A percentile compares a stretch with the other conserved stretches of the same genome.
These are phyloP conservation scores for Tillandsia fasciculata DNA, from an alignment of 176 grass and related monocot genomes.

Conservation along the genomic window DNA sequence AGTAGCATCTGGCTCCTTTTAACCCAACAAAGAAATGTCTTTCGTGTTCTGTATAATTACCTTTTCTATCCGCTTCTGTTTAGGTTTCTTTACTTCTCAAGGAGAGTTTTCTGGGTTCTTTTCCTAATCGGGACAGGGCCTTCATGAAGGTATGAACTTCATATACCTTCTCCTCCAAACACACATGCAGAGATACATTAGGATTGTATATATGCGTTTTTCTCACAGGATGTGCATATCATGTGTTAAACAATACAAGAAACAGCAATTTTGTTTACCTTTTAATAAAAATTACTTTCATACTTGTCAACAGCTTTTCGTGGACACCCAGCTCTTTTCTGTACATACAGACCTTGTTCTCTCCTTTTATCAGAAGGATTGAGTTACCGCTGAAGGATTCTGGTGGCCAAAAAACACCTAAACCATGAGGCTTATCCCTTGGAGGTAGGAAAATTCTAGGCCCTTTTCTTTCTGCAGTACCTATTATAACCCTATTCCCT, in stretches of 20 bases:
- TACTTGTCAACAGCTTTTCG: conserved; percentile 52
- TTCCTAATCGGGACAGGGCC: conserved; percentile 51
- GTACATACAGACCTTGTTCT: conserved; percentile 99
- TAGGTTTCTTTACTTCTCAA: conserved; percentile 95
- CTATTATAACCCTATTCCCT: background rate
- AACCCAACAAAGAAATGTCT: too few species aligned
- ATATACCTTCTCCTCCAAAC: background rate
- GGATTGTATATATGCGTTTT: too few species aligned
- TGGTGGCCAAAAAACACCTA: conserved; percentile 2
- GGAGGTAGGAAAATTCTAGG: background rate
- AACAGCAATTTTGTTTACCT: too few species aligned
- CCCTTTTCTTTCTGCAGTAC: background rate
- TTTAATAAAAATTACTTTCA: background rate
- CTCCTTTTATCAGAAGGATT: conserved; percentile 99
- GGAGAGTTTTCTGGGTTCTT: conserved; percentile 95
- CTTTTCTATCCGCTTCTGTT: conserved; percentile 15
- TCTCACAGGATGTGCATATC: background rate
- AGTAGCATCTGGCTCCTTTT: too few species aligned
- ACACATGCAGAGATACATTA: too few species aligned
- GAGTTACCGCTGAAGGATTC: conserved; percentile 20
- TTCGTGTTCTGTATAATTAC: too few species aligned
- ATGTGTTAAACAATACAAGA: background rate
- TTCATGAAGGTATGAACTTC: conserved; percentile 86
- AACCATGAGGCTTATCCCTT: background rate
- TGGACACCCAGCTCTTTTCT: conserved; percentile 93